Evolutionary conservation across 2,329 filamentous ascomycete species (phyloP).

Genomic region (Erysiphe pulchra): DNA sequence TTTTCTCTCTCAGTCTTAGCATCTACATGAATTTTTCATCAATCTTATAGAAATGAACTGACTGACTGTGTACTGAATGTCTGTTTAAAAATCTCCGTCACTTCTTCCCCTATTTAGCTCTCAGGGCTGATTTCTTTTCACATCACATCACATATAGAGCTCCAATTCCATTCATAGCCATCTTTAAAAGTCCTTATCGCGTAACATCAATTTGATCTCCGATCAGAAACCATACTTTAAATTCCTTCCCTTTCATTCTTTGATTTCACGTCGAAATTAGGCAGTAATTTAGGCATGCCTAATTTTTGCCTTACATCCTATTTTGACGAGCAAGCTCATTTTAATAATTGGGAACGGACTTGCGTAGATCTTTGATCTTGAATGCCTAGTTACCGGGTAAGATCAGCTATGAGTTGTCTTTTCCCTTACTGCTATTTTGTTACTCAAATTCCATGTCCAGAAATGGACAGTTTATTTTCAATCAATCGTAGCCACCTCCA

Average conservation of each 20-base stretch:
- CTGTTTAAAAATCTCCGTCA: too few relatives aligned
- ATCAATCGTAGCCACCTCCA: slow-evolving; percentile 22
- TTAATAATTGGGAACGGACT: slow-evolving; percentile 1
- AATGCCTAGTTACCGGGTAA: slow-evolving; percentile 3
- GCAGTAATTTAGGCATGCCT: slow-evolving; percentile 1
- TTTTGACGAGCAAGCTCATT: slow-evolving; percentile 1
- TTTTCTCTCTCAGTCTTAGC: too few relatives aligned
- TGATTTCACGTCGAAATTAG: not conserved
- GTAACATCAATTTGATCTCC: slow-evolving; percentile 1
- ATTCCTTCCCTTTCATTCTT: not conserved
- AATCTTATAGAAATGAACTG: too few relatives aligned
- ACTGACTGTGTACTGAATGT: too few relatives aligned
- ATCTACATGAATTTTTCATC: too few relatives aligned
- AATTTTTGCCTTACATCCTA: not conserved
- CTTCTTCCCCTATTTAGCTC: too few relatives aligned
- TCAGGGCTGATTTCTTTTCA: too few relatives aligned
- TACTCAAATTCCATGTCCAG: slow-evolving; percentile 4
- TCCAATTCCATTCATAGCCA: not conserved
- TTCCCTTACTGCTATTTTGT: slow-evolving; percentile 3
- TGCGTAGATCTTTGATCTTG: slow-evolving; percentile 5
- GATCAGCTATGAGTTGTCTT: not conserved
- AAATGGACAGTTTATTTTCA: not conserved
- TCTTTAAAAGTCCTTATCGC: not conserved
- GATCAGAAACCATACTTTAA: not conserved
- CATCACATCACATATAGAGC: too few relatives aligned